Evolutionary conservation across 495 filamentous ascomycete species (phyloP).

Genomic region (Xylaria telfairii): DNA sequence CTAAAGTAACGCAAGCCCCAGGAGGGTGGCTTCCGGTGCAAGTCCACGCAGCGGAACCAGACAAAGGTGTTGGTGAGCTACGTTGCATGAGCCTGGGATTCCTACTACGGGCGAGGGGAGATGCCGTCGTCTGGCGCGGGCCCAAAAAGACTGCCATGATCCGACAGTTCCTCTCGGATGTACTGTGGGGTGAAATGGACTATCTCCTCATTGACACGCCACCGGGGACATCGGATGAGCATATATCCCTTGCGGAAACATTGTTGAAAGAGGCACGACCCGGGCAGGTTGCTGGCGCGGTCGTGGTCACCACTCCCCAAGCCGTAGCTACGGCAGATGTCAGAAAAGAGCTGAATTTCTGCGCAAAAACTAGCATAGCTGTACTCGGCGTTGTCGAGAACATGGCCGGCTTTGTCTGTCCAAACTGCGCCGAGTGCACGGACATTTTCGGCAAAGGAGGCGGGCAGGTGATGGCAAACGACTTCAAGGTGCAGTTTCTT

Average conservation of each 20-base stretch:
- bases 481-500: slow-evolving; percentile 83
- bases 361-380: slow-evolving; percentile 79
- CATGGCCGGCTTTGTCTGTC: slow-evolving; percentile 96
- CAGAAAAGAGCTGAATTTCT: slow-evolving; percentile 96
- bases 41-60: slow-evolving; percentile 66
- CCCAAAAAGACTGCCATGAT: slow-evolving; percentile 99
- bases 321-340: slow-evolving; percentile 93
- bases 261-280: slow-evolving; percentile 68
- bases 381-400: slow-evolving; percentile 94
- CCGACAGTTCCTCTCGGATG: slow-evolving; percentile 89
- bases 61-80: slow-evolving; percentile 66
- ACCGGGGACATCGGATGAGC: slow-evolving; percentile 95
- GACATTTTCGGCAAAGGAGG: slow-evolving; percentile 92
- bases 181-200: slow-evolving; percentile 86
- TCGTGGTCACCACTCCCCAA: slow-evolving; percentile 95
- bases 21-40: slow-evolving; percentile 89
- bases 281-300: slow-evolving; percentile 74
- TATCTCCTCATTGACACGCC: slow-evolving; percentile 95
- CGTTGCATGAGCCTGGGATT: slow-evolving; percentile 94
- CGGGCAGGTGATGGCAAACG: slow-evolving; percentile 85
- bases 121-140: slow-evolving; percentile 95
- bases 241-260: slow-evolving; percentile 91
- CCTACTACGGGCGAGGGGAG: slow-evolving; percentile 78
- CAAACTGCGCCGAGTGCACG: slow-evolving; percentile 90
- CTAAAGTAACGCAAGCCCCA: slow-evolving; percentile 87